These are phyloP conservation scores for Paulownia fortunei DNA, from an alignment of 257 asterid species.

Conservation along the genomic window DNA sequence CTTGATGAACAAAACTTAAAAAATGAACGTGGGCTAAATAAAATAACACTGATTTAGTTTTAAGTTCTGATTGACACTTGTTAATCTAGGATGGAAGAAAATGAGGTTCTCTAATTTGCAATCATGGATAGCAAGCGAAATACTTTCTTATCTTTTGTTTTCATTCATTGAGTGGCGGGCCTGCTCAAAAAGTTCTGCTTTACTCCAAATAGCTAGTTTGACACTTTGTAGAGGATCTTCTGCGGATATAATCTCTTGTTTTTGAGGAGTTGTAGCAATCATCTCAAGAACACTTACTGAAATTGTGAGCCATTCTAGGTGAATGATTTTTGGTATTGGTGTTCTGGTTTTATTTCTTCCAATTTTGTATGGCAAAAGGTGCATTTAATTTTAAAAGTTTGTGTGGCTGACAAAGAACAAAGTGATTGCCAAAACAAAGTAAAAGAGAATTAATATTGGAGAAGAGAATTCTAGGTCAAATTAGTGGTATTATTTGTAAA, in stretches of 20 bases:
- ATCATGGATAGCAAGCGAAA: background rate
- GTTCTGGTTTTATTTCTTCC: background rate
- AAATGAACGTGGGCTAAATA: background rate
- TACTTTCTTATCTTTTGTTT: background rate
- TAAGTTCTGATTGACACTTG: slow-evolving; percentile 4
- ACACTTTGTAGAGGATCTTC: background rate
- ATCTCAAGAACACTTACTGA: background rate
- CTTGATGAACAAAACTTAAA: slow-evolving; percentile 7
- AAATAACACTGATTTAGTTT: background rate
- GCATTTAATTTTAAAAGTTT: no score
- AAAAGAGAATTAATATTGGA: background rate
- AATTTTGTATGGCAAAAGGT: background rate
- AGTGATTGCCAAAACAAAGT: background rate
- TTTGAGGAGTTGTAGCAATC: background rate
- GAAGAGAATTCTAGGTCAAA: background rate
- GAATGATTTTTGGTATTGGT: background rate
- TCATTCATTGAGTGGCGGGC: background rate
- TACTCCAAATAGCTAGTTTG: background rate
- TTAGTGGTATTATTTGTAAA: background rate
- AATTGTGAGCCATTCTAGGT: no score
- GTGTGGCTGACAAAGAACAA: background rate
- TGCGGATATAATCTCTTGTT: background rate
- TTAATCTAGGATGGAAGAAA: slow-evolving; percentile 1
- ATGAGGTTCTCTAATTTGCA: background rate
- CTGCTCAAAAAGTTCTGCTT: background rate